Evolutionary conservation across 116 monocot genomes (phyloP), one percentile per base, ranked within the genome.

Genomic region (Zostera marina): DNA sequence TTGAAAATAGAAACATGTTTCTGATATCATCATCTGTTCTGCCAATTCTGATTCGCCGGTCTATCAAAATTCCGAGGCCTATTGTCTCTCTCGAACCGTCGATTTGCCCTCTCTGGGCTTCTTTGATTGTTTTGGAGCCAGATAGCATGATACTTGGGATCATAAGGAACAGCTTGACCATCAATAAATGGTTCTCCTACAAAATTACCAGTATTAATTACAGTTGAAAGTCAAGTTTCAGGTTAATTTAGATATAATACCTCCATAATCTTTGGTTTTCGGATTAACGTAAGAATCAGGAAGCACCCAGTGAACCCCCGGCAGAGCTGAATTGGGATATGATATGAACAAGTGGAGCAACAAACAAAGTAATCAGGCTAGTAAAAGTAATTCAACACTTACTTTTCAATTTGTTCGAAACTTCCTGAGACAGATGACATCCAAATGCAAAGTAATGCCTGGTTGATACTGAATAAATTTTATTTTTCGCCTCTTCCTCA

Each of bases 201-300:
- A 8, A 38, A 24, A 32, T 39, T 59, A 21, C 17, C 39, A 57
- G 11, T 26, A 8, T 57, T 17, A 59, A 59, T 7, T 17, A 43
- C 16, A 22, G 20, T 1, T 44, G n/a, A 39, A 39, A 32, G 39
- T 43, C 7, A 25, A 24, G 26, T 55, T 32, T 55, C 23, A 10
- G 16, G 23, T 14, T 20, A 26, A n/a, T 16, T 25, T 13, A 24
- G 0, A 7, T 23, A 22, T 47, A 42, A 5, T 67, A 91, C 92
- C 92, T 78, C 92, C 87, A 63, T 92, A 92, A 63, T 92, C 83
- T 75, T 91, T 91, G 40, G 82, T 83, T 63, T 64, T 92, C n/a
- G 87, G 88, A 70, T 92, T 75, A 68, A 92, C 53, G 63, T 92
- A 92, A 41, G 87, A 92, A 70, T 92, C 92, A 49, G 92, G 92